These are phyloP conservation scores for Globisporangium viniferum DNA, from an alignment of 352 stramenopile species.

Conservation along the genomic window DNA sequence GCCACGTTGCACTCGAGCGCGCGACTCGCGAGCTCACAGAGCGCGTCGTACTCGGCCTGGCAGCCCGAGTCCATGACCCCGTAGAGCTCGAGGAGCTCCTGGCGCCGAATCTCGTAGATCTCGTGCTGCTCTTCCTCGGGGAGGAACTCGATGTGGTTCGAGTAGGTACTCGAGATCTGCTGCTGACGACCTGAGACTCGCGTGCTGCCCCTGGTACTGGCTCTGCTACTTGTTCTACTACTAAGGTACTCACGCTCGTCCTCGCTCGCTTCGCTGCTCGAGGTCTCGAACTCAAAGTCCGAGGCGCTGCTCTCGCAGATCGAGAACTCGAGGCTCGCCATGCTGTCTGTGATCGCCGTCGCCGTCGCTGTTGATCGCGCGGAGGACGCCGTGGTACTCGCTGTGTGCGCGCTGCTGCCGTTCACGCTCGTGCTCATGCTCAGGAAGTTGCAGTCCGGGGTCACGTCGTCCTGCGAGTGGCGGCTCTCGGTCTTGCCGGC, in stretches of 20 bases:
- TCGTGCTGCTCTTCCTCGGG: constrained; percentile 38
- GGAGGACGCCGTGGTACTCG: constrained; percentile 34
- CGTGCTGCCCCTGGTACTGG: not conserved
- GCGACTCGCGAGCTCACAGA: constrained; percentile 66
- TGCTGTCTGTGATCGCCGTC: not conserved
- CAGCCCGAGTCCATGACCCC: constrained; percentile 38
- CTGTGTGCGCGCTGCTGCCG: constrained; percentile 32
- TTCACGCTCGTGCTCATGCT: constrained; percentile 20
- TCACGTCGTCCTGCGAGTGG: constrained; percentile 9
- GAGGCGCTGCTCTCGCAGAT: constrained; percentile 20
- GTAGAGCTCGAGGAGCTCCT: constrained; percentile 41
- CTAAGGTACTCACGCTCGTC: constrained; percentile 27
- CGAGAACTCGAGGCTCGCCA: constrained; percentile 30
- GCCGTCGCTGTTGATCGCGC: not conserved
- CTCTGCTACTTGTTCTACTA: not conserved
- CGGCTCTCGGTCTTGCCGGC: constrained; percentile 18
- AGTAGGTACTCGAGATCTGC: constrained; percentile 13
- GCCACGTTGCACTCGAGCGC: constrained; percentile 60
- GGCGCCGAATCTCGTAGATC: constrained; percentile 43
- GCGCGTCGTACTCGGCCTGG: constrained; percentile 65
- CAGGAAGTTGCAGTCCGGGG: constrained; percentile 14
- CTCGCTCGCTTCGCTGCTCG: constrained; percentile 33
- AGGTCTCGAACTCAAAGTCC: constrained; percentile 28
- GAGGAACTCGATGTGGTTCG: constrained; percentile 42
- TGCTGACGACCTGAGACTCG: not conserved